Evolutionary conservation across 1,284 basidiomycete genomes (phyloP).

Genomic region (Melanopsichium pennsylvanicum): DNA sequence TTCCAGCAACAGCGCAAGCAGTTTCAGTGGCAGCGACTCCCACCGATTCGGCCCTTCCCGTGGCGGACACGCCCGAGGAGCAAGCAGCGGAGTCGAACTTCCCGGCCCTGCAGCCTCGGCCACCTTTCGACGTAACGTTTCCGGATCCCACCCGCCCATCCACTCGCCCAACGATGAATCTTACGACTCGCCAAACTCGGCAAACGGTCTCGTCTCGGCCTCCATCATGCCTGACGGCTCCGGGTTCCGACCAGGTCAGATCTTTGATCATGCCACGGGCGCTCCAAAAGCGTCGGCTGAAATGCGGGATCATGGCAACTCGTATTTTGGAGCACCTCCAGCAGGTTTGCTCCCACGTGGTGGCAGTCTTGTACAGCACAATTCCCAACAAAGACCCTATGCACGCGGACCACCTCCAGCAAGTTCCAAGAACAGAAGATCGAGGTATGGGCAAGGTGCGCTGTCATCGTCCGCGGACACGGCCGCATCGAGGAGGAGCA

Average conservation of each 20-base stretch:
- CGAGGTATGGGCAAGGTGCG: constrained; percentile 20
- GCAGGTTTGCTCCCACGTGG: constrained; percentile 14
- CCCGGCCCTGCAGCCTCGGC: constrained; percentile 38
- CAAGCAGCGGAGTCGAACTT: constrained; percentile 42
- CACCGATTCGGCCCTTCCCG: constrained; percentile 16
- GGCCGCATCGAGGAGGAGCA: constrained; percentile 24
- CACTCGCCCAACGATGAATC: constrained; percentile 15
- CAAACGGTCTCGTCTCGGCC: not conserved
- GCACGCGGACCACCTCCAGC: constrained; percentile 36
- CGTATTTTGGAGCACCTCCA: constrained; percentile 10
- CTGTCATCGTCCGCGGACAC: constrained; percentile 5
- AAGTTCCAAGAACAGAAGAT: constrained; percentile 31
- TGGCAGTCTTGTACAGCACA: constrained; percentile 14
- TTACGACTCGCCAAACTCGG: constrained; percentile 27
- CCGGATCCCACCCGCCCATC: constrained; percentile 40
- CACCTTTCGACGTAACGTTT: constrained; percentile 44
- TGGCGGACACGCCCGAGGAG: constrained; percentile 33
- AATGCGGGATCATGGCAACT: constrained; percentile 23
- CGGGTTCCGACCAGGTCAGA: constrained; percentile 41
- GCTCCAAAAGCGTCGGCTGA: constrained; percentile 14
- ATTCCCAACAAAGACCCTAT: constrained; percentile 19
- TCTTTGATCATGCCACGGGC: constrained; percentile 36
- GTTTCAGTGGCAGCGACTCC: constrained; percentile 24
- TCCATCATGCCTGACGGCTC: constrained; percentile 40
- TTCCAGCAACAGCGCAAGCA: constrained; percentile 27